Base-by-base conservation (phyloP, 2,329 filamentous ascomycete species). In the Xylaria sp. region DNA sequence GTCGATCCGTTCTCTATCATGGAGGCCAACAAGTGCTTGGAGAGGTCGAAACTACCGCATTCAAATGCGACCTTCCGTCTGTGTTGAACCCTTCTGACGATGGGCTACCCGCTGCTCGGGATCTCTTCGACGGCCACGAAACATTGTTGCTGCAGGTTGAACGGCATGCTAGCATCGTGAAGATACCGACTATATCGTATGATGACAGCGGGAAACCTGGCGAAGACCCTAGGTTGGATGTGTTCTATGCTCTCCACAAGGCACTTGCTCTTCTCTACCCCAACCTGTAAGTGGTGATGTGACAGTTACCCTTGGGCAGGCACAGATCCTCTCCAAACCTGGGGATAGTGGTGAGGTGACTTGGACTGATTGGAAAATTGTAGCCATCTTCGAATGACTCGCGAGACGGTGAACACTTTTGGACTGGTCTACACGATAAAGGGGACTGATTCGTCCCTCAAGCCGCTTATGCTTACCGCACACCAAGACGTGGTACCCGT, bases 341-440 rank as follows among this genome's bases (percentile, higher is more conserved):
- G 11, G 18, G 7, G 21, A 17, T 17, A 9, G 24, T n/a, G 3
- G 11, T n/a, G 26, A 2, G n/a, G 9, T 11, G 21, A 6, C 9
- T 38, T 38, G n/a, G 13, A 47, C 46, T 65, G 26, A 64, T 24
- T 1, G 1, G 7, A 20, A 3, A 1, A 0, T 0, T 19, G 9
- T 50, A 78, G 75, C 7, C 74, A 79, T 56, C 64, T 73, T 37
- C 68, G 71, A 21, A 75, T 76, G 51, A 67, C 64, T 29, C 62
- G 81, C 7, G 81, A 85, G 53, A 83, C 80, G 42, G 74, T 88
- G 52, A 88, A 88, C 64, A 84, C 78, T 0, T 79, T 86, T 39
- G 85, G 84, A 11, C 72, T 88, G 2, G 71, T 88, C 22, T 87
- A 81, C 68, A 86, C 83, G 0, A 75, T 86, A 56, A 64, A 78